Conservation (phyloP, 148 eudicot species). For the Arctostaphylos glauca region DNA sequence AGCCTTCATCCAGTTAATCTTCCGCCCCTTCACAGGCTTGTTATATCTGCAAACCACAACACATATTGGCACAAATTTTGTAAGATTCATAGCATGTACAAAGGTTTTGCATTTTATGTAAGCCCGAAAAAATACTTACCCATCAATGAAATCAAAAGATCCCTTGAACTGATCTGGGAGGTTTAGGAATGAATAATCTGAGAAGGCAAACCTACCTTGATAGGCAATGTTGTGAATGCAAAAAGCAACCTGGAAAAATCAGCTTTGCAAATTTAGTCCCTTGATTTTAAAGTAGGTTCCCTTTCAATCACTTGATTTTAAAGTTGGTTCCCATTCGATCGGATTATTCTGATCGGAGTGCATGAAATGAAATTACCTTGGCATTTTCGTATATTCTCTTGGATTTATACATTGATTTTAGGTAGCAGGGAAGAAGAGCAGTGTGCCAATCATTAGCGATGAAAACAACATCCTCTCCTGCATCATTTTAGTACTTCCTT, state of each 20-base stretch:
- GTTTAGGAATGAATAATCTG: conserved; percentile 67
- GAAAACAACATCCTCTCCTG: conserved; percentile 91
- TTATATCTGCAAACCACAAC: conserved; percentile 42
- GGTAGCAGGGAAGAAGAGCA: conserved; percentile 86
- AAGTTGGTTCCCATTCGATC: not conserved
- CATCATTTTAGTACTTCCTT: not conserved
- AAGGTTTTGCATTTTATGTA: not conserved
- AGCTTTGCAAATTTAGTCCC: not conserved
- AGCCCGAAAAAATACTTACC: conserved; percentile 38
- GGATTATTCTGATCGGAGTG: not conserved
- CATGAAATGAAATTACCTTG: conserved; percentile 41
- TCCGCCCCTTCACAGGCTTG: conserved; percentile 80
- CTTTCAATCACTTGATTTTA: not conserved
- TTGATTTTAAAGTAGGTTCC: not conserved
- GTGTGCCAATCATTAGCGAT: conserved; percentile 97
- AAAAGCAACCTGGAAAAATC: conserved; percentile 58
- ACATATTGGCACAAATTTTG: not conserved
- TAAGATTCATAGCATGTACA: not conserved
- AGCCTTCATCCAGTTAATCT: conserved; percentile 98
- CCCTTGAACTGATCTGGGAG: conserved; percentile 66
- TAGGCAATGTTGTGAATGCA: conserved; percentile 98
- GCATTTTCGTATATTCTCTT: conserved; percentile 66
- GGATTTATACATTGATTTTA: conserved; percentile 67
- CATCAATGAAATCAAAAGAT: conserved; percentile 84
- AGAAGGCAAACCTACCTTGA: conserved; percentile 81